A percentile compares a stretch with the other conserved stretches of the same genome.
Evolutionary conservation across 495 filamentous ascomycete species (phyloP).

Genomic region (Mycothermus thermophilus): DNA sequence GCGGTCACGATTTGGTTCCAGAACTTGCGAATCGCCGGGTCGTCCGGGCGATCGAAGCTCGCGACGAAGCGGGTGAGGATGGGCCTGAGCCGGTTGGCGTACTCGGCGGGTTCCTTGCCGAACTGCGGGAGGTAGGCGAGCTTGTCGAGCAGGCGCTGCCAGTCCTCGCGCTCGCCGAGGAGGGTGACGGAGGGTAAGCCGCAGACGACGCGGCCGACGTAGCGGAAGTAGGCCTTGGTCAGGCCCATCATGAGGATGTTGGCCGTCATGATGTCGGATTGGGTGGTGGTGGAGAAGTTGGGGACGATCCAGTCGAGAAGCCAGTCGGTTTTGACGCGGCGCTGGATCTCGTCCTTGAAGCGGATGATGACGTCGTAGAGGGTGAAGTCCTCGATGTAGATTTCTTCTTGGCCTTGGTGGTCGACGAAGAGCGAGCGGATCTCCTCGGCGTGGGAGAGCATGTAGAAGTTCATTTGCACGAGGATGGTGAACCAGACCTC

Average conservation of each 20-base stretch:
- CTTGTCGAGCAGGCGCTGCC: slow-evolving; percentile 17
- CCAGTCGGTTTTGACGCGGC: slow-evolving; percentile 13
- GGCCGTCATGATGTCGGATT: slow-evolving; percentile 19
- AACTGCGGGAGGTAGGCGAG: slow-evolving; percentile 20
- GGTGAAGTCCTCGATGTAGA: slow-evolving; percentile 17
- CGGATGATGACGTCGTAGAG: slow-evolving; percentile 7
- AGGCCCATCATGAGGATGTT: slow-evolving; percentile 29
- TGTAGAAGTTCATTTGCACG: slow-evolving; percentile 38
- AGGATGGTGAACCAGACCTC: slow-evolving; percentile 48
- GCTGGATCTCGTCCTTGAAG: slow-evolving; percentile 18
- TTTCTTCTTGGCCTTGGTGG: slow-evolving; percentile 28
- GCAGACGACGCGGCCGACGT: slow-evolving; percentile 14
- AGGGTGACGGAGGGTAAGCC: slow-evolving; percentile 29
- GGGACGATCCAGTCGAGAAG: slow-evolving; percentile 23
- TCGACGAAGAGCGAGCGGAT: slow-evolving; percentile 30
- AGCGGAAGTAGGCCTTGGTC: slow-evolving; percentile 24
- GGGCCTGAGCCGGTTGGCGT: slow-evolving; percentile 15
- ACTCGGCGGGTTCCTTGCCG: slow-evolving; percentile 23
- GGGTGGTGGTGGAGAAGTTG: slow-evolving; percentile 24
- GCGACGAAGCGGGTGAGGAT: slow-evolving; percentile 24
- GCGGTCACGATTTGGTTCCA: slow-evolving; percentile 27
- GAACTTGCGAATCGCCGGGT: slow-evolving; percentile 20
- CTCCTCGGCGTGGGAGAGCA: slow-evolving; percentile 35
- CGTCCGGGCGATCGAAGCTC: slow-evolving; percentile 25
- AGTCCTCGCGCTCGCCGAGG: slow-evolving; percentile 22